Base-by-base conservation (phyloP, 1,284 basidiomycete genomes). In the Ceratobasidium sp. region DNA sequence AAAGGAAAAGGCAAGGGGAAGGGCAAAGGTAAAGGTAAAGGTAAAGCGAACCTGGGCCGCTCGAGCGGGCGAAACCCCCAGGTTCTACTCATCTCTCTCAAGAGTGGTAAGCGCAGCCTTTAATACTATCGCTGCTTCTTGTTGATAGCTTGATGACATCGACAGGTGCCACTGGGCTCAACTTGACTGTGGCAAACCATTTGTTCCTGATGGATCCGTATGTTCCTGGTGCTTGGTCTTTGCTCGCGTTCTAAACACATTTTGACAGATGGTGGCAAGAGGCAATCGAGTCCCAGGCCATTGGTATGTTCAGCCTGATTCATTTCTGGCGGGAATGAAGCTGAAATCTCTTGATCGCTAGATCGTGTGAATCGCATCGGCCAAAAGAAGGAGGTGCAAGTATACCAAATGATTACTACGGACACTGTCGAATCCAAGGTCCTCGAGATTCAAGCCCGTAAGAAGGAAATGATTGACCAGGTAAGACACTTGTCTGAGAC, bases 131-230 rank as follows among this genome's bases (percentile, higher is more conserved):
- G 7, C 34, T 37, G 19, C 34, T 16, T 34, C 3, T 48, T n/a
- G 19, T 48, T 43, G 51, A 48, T 13, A 1, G 16, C 48, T 51
- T 29, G 29, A 53, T n/a, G 37, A 11, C 8, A 13, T 48, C 6
- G 39, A 83, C 83, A 2, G 84, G 84, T 16, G 94, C 95, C 1
- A 86, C 96, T 29, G 95, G 94, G 3, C 83, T 96, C 72, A 96
- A 96, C 81, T 82, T 96, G 76, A 96, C 94, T 0, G 92, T 93
- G 16, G 95, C 95, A 0, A 95, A 94, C 79, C 93, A 95, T 80
- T 92, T 96, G 0, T 94, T 92, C 79, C 81, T 96, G 89, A 94
- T 94, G 88, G 94, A 96, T 81, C 94, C 94, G 49, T 64, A 46
- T 58, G 49, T 73, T 1, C 13, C 6, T 16, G 34, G 13, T 24